phyloP scores from a whole-genome alignment of 2,329 filamentous ascomycete genomes.

The Colletotrichum eremochloae region DNA sequence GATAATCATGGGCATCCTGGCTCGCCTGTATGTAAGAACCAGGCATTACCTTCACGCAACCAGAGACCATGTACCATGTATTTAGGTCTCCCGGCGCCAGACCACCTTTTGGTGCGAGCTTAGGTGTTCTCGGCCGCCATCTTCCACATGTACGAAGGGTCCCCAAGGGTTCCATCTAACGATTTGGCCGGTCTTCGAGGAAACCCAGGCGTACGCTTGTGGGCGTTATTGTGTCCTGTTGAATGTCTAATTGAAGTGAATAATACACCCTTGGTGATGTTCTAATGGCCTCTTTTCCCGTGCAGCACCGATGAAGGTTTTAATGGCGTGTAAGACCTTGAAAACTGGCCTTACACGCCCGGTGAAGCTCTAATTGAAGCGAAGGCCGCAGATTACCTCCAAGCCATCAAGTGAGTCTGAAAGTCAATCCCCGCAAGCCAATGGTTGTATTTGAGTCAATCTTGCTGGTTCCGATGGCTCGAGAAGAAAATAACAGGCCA shows the following conservation, averaged over 20 bases:
- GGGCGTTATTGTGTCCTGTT: background rate
- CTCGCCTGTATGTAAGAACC: background rate
- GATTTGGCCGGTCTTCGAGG: background rate
- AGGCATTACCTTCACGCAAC: background rate
- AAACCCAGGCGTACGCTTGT: background rate
- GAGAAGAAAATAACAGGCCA: background rate
- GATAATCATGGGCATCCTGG: background rate
- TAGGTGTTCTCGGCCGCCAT: background rate
- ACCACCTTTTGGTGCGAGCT: constrained; percentile 24
- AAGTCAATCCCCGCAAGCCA: background rate
- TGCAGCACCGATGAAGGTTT: background rate
- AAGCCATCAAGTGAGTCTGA: background rate
- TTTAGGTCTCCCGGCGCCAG: background rate
- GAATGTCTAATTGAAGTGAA: constrained; percentile 13
- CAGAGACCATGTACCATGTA: background rate
- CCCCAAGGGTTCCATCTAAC: constrained; percentile 21
- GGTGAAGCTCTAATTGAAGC: background rate
- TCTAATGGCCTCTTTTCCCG: constrained; percentile 7
- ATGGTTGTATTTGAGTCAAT: background rate
- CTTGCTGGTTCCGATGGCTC: background rate
- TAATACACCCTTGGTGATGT: constrained; percentile 11
- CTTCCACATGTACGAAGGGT: constrained; percentile 32
- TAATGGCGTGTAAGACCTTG: background rate
- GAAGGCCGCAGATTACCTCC: background rate
- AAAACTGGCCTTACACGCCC: background rate